Base-by-base conservation (phyloP, 352 stramenopile genomes). In the Globisporangium nunn region DNA sequence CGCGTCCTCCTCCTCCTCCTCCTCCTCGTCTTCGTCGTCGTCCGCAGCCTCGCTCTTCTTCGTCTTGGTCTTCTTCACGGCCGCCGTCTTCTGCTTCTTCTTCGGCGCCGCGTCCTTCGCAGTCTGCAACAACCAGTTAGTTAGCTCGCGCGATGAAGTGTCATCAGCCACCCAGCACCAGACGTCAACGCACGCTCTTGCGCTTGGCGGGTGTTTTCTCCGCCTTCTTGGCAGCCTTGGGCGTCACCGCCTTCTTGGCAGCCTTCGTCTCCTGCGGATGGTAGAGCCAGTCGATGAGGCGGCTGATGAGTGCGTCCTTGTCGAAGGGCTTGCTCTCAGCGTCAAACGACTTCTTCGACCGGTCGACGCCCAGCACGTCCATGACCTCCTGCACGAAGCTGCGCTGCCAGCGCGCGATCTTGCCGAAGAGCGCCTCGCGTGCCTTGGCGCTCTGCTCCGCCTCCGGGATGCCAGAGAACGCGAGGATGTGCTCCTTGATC, bases 271-370 rank as follows among this genome's bases (percentile, higher is more conserved):
- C 59, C 44, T 85, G 70, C 5, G 83, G 83, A 43, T 87, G 67
- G 54, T 72, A 78, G 0, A 93, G 71, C 83, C 83, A 93, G 31
- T 90, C 77, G 52, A 90, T 77, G 17, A 93, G 64, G 10, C 83
- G 83, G 23, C 76, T 62, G 28, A 91, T 67, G 12, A 91, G 67
- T 28, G 62, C 55, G 54, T 93, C 79, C 63, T 93, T 93, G 60
- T 78, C 72, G 37, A 74, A 67, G 8, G 56, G 43, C 51, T 84
- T 82, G 10, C 67, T 63, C 56, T 74, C 66, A 8, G 88, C 82
- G 28, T 87, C 75, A 61, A 92, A 92, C 41, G 82, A 92, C 58
- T 93, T 93, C 59, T 88, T 89, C 4, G 83, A 93, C 18, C 83
- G 78, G 54, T 93, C 78, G 72, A 92, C 82, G 35, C 71, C 80